Evolutionary conservation across 257 asterid species (phyloP).

Genomic region (Solanum pinnatisectum): DNA sequence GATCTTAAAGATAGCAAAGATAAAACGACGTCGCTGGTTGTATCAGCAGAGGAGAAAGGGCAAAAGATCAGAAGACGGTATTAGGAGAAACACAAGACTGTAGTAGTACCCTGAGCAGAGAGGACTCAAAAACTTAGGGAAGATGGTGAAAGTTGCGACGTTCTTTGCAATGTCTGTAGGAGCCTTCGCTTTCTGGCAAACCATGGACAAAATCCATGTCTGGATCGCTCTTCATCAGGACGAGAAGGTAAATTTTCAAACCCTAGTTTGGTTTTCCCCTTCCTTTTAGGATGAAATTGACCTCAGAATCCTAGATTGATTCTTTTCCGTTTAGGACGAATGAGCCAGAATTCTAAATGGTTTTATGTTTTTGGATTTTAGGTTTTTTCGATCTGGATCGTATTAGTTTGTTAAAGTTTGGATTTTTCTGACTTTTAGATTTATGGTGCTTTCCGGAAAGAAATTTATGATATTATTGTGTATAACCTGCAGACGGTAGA

Average conservation of each 20-base stretch:
- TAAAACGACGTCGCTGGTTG: neutral
- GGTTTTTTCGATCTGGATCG: neutral
- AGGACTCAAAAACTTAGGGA: neutral
- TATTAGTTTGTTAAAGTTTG: neutral
- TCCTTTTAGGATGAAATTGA: neutral
- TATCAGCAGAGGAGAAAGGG: neutral
- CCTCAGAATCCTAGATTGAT: neutral
- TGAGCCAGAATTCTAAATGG: neutral
- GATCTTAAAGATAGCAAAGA: neutral
- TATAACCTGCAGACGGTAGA: neutral
- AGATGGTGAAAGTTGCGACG: constrained; percentile 69
- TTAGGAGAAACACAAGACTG: neutral
- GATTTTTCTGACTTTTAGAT: neutral
- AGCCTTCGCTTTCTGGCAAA: constrained; percentile 79
- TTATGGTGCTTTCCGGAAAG: neutral
- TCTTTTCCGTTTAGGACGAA: neutral
- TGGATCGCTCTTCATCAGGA: constrained; percentile 90
- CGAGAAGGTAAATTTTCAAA: constrained; percentile 37
- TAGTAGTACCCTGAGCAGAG: neutral
- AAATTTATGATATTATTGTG: neutral
- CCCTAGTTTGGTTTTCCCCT: neutral
- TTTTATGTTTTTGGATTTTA: neutral
- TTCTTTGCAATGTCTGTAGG: constrained; percentile 71
- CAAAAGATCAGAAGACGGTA: neutral
- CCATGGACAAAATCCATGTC: constrained; percentile 83